Percentiles rank a stretch among this genome's conserved stretches.
These are phyloP conservation scores for Pythium dissotocum DNA, from an alignment of 352 stramenopile genomes.

Conservation along the genomic window DNA sequence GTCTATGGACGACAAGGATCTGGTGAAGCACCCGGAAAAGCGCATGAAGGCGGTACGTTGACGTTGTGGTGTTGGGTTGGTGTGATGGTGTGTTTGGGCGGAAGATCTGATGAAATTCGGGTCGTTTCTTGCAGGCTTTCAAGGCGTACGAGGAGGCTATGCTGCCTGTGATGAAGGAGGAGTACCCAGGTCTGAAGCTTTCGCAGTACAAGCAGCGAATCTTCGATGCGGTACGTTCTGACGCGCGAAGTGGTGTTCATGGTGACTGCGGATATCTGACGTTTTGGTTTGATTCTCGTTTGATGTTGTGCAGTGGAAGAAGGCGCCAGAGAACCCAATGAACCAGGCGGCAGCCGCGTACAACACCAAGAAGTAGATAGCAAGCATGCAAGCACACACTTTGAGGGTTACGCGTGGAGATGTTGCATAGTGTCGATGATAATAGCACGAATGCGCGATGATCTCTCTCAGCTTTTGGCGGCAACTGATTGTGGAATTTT, in stretches of 20 bases:
- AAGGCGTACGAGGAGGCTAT: slow-evolving; percentile 80
- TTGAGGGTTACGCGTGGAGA: not conserved
- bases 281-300: not conserved
- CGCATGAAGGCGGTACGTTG: slow-evolving; percentile 58
- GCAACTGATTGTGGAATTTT: not conserved
- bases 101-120: not conserved
- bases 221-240: slow-evolving; percentile 61
- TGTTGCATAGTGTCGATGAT: not conserved
- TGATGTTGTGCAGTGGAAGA: slow-evolving; percentile 52
- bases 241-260: too few relatives aligned
- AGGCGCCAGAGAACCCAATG: slow-evolving; percentile 73
- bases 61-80: not conserved
- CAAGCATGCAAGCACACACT: not conserved
- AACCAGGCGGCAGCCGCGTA: slow-evolving; percentile 77
- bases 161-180: slow-evolving; percentile 65
- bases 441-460: not conserved
- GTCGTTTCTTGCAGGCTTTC: slow-evolving; percentile 42
- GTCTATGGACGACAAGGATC: slow-evolving; percentile 48
- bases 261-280: not conserved
- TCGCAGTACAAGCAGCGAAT: slow-evolving; percentile 85
- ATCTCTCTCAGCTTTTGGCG: not conserved
- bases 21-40: slow-evolving; percentile 66
- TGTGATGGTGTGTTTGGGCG: not conserved
- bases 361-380: slow-evolving; percentile 71
- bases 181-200: slow-evolving; percentile 74